Conservation (phyloP, 2,329 filamentous ascomycete genomes). For the Aureobasidium melanogenum region DNA sequence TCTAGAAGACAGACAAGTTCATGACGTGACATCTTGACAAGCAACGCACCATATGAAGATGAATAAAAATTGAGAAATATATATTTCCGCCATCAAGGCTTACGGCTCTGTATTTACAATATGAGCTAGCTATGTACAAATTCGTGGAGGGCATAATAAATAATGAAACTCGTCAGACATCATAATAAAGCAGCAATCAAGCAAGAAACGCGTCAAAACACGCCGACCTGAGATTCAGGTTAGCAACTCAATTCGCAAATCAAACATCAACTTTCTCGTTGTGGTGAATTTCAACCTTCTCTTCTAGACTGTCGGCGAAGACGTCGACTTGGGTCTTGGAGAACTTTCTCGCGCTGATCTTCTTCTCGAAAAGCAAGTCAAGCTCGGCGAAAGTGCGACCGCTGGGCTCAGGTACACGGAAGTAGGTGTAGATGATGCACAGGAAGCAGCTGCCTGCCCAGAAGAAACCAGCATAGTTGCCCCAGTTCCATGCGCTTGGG, state of each 20-base stretch:
- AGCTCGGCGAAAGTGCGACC: slow-evolving; percentile 80
- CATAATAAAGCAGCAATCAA: slow-evolving; percentile 3
- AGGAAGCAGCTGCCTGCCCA: slow-evolving; percentile 74
- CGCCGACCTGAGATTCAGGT: slow-evolving; percentile 7
- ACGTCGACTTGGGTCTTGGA: slow-evolving; percentile 48
- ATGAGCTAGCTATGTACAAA: slow-evolving; percentile 6
- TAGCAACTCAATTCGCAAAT: slow-evolving; percentile 5
- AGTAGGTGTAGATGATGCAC: slow-evolving; percentile 74
- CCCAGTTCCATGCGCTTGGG: slow-evolving; percentile 77
- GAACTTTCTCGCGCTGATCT: slow-evolving; percentile 65
- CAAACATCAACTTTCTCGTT: slow-evolving; percentile 11
- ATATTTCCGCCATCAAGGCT: not conserved
- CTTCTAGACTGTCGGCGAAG: slow-evolving; percentile 34
- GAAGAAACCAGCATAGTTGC: slow-evolving; percentile 81
- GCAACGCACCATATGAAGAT: not conserved
- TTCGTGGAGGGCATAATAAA: slow-evolving; percentile 2
- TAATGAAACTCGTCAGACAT: slow-evolving; percentile 10
- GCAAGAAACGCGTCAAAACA: slow-evolving; percentile 4
- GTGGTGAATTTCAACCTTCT: slow-evolving; percentile 12
- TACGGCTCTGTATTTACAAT: slow-evolving; percentile 1
- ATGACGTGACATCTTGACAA: not conserved
- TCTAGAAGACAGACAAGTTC: not conserved
- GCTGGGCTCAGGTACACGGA: slow-evolving; percentile 69
- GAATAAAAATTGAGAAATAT: not conserved
- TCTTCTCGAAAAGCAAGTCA: slow-evolving; percentile 72